Conservation (phyloP, 2,329 filamentous ascomycete genomes). For the Talaromyces sp. region DNA sequence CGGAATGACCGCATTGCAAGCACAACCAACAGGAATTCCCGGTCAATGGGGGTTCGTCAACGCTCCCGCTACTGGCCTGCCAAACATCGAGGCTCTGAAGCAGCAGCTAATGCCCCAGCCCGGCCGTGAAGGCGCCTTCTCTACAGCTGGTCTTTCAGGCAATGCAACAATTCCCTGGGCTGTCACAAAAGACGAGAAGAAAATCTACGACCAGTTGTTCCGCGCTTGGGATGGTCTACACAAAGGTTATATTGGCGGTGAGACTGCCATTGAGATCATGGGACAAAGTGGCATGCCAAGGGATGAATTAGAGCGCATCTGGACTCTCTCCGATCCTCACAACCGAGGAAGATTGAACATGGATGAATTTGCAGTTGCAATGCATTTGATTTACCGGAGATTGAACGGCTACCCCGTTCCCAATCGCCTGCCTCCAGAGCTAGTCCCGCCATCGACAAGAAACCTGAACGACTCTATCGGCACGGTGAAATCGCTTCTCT, state of each 20-base stretch:
- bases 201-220: slow-evolving; percentile 91
- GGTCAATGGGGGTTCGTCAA: slow-evolving; percentile 99
- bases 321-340: slow-evolving; percentile 89
- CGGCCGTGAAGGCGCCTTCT: slow-evolving; percentile 81
- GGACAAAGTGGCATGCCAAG: slow-evolving; percentile 92
- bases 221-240: slow-evolving; percentile 92
- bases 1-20: slow-evolving; percentile 68
- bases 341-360: slow-evolving; percentile 93
- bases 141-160: slow-evolving; percentile 79
- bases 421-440: slow-evolving; percentile 78
- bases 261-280: slow-evolving; percentile 94
- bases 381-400: slow-evolving; percentile 98
- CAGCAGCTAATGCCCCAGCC: slow-evolving; percentile 96
- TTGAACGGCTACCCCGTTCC: slow-evolving; percentile 94
- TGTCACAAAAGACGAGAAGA: slow-evolving; percentile 98
- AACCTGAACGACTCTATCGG: slow-evolving; percentile 92
- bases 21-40: slow-evolving; percentile 88
- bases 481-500: slow-evolving; percentile 83
- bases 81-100: slow-evolving; percentile 89
- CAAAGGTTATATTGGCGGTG: slow-evolving; percentile 87
- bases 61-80: slow-evolving; percentile 79
- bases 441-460: slow-evolving; percentile 89
- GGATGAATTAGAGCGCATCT: slow-evolving; percentile 82
- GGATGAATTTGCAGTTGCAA: slow-evolving; percentile 95
- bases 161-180: slow-evolving; percentile 98